Evolutionary conservation across 2,329 filamentous ascomycete genomes (phyloP).

Genomic region (Fusarium tupiense): DNA sequence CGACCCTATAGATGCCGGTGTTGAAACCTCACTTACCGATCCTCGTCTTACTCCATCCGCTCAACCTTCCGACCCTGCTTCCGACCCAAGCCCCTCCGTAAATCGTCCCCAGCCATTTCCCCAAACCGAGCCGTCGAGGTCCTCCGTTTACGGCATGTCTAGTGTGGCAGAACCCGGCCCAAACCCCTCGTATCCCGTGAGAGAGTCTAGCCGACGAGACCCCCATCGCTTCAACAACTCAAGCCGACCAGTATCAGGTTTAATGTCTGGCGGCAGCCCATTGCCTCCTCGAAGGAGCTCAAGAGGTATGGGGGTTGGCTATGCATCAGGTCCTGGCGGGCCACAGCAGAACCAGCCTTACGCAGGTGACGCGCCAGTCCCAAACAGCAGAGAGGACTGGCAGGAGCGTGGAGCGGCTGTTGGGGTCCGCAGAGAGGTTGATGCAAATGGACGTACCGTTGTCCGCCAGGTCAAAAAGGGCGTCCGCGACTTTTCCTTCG

Average conservation of each 20-base stretch:
- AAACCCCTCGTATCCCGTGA: constrained; percentile 60
- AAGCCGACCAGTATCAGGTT: constrained; percentile 60
- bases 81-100: constrained; percentile 21
- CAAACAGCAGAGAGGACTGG: constrained; percentile 86
- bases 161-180: constrained; percentile 72
- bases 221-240: constrained; percentile 68
- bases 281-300: constrained; percentile 82
- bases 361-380: constrained; percentile 54
- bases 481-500: constrained; percentile 96
- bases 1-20: constrained; percentile 35
- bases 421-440: constrained; percentile 81
- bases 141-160: constrained; percentile 64
- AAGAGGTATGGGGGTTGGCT: constrained; percentile 71
- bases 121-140: constrained; percentile 43
- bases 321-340: constrained; percentile 48
- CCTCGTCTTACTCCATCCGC: constrained; percentile 32
- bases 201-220: constrained; percentile 76
- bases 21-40: constrained; percentile 36
- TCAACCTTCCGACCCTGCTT: constrained; percentile 23
- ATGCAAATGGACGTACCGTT: constrained; percentile 83
- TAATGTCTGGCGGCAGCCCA: constrained; percentile 63
- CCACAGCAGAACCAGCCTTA: constrained; percentile 37
- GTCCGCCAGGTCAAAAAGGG: constrained; percentile 93
- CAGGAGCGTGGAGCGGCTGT: constrained; percentile 94
- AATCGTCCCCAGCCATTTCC: constrained; percentile 26